Percentiles rank a stretch among this genome's conserved stretches.
Conservation (phyloP, 2,329 filamentous ascomycete genomes). For the Fusarium floridanum region DNA sequence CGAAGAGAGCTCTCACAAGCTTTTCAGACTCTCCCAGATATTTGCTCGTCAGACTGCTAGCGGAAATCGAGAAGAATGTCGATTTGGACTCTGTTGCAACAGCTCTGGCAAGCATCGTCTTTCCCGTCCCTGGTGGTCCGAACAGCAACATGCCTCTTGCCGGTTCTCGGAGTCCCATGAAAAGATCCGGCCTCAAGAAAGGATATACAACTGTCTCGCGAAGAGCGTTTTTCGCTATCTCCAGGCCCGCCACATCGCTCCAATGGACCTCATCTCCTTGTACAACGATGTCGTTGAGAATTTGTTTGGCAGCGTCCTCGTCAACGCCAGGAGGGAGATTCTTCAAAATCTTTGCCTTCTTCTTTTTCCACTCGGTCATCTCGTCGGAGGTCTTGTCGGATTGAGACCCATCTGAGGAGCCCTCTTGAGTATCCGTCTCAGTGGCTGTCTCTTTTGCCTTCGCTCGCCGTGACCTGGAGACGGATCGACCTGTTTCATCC, state of each 20-base stretch:
- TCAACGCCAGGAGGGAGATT: slow-evolving; percentile 87
- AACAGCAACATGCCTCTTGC: slow-evolving; percentile 96
- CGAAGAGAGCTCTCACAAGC: slow-evolving; percentile 91
- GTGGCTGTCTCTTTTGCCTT: slow-evolving; percentile 52
- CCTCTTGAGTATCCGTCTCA: slow-evolving; percentile 61
- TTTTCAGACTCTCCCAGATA: slow-evolving; percentile 98
- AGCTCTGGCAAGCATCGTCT: slow-evolving; percentile 94
- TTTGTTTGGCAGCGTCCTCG: slow-evolving; percentile 85
- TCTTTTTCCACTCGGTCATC: slow-evolving; percentile 70
- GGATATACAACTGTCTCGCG: slow-evolving; percentile 98
- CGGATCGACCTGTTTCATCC: slow-evolving; percentile 38
- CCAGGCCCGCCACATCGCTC: slow-evolving; percentile 91
- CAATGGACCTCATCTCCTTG: slow-evolving; percentile 95
- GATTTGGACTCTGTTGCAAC: slow-evolving; percentile 95
- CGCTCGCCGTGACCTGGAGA: slow-evolving; percentile 42
- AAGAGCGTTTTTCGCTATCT: slow-evolving; percentile 89
- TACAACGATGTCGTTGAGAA: slow-evolving; percentile 95
- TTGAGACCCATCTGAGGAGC: slow-evolving; percentile 59
- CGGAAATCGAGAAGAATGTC: slow-evolving; percentile 97
- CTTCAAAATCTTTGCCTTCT: slow-evolving; percentile 76
- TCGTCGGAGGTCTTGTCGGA: slow-evolving; percentile 56
- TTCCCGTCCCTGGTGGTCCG: slow-evolving; percentile 96
- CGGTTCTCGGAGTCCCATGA: slow-evolving; percentile 94
- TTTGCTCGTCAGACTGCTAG: slow-evolving; percentile 94
- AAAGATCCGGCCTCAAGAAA: slow-evolving; percentile 93